Percentiles rank a stretch among this genome's conserved stretches.
Conservation (phyloP, 805 yeast species). For the Clavispora carvajalis region DNA sequence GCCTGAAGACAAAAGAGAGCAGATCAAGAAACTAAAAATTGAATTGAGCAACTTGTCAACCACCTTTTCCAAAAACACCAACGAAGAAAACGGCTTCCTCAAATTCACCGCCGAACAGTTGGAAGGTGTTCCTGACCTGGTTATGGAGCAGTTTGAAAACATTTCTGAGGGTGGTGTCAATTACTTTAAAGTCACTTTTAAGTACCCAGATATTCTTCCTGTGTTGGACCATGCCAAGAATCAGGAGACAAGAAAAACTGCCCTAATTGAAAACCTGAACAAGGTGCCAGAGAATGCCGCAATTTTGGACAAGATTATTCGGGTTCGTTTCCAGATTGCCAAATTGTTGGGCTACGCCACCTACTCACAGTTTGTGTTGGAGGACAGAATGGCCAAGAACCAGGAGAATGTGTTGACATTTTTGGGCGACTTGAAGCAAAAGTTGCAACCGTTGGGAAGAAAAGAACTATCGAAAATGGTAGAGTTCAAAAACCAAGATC, state of each 20-base stretch:
- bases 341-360: conserved; percentile 58
- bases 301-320: conserved; percentile 54
- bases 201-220: conserved; percentile 76
- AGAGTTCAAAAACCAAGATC: conserved; percentile 50
- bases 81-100: conserved; percentile 62
- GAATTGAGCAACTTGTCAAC: conserved; percentile 53
- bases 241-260: conserved; percentile 60
- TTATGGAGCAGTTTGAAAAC: conserved; percentile 52
- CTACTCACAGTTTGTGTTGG: conserved; percentile 67
- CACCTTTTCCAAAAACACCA: conserved; percentile 58
- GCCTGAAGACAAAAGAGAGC: conserved; percentile 47
- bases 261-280: conserved; percentile 63
- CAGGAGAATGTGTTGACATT: conserved; percentile 56
- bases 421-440: conserved; percentile 54
- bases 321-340: conserved; percentile 59
- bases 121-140: conserved; percentile 67
- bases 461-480: conserved; percentile 47
- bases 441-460: conserved; percentile 55
- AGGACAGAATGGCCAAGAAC: conserved; percentile 75
- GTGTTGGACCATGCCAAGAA: conserved; percentile 66
- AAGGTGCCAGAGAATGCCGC: conserved; percentile 58
- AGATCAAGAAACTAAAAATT: conserved; percentile 54
- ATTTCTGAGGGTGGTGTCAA: conserved; percentile 38
- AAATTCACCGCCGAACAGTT: conserved; percentile 60
- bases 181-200: conserved; percentile 62